A percentile compares a stretch with the other conserved stretches of the same genome.
phyloP scores from a whole-genome alignment of 2,329 filamentous ascomycete species.

The Cladorrhinum sp. region DNA sequence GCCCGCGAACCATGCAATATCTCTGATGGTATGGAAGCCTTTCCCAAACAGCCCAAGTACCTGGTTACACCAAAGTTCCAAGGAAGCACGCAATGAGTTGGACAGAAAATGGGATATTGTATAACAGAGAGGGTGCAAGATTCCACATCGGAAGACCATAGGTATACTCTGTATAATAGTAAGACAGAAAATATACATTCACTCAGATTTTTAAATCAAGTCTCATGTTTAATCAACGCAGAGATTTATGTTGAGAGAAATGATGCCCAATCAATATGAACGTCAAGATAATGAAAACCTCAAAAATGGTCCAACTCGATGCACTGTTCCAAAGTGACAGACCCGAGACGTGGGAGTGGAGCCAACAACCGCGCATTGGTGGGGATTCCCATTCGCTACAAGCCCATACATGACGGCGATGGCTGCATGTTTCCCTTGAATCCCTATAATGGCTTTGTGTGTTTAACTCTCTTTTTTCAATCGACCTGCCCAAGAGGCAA shows the following conservation, averaged over 20 bases:
- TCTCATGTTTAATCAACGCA: too few relatives aligned
- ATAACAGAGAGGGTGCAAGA: neutral
- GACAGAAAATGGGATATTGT: neutral
- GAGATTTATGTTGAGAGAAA: too few relatives aligned
- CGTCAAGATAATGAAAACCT: neutral
- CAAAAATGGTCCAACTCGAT: neutral
- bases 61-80: conserved; percentile 5
- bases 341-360: conserved; percentile 2
- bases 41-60: conserved; percentile 7
- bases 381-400: neutral
- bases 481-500: neutral
- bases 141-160: neutral
- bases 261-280: too few relatives aligned
- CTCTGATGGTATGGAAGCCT: neutral
- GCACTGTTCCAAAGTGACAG: neutral
- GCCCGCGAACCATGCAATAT: neutral
- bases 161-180: neutral
- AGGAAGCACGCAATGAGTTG: conserved; percentile 2
- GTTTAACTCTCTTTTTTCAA: neutral
- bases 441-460: neutral
- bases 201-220: too few relatives aligned
- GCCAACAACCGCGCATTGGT: conserved; percentile 2
- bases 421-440: conserved; percentile 1
- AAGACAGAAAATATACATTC: too few relatives aligned
- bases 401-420: neutral